A percentile compares a stretch with the other conserved stretches of the same genome.
These are phyloP conservation scores for Monosporozyma solicola DNA, from an alignment of 805 yeast species.

Conservation along the genomic window DNA sequence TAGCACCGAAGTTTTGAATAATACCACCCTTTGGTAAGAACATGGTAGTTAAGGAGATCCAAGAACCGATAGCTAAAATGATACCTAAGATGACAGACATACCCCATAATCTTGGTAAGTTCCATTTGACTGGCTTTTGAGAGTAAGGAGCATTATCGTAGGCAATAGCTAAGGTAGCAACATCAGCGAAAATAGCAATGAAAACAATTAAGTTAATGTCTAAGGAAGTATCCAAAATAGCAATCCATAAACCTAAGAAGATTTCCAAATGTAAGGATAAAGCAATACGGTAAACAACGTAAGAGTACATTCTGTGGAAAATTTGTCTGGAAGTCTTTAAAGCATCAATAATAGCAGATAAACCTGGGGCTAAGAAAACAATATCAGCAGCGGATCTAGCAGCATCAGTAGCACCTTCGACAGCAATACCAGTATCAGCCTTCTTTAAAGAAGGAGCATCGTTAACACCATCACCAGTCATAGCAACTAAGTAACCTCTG, in stretches of 20 bases:
- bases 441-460: slow-evolving; percentile 97
- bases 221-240: slow-evolving; percentile 77
- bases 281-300: slow-evolving; percentile 97
- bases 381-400: slow-evolving; percentile 96
- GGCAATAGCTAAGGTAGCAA: slow-evolving; percentile 95
- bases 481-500: slow-evolving; percentile 95
- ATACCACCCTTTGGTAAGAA: slow-evolving; percentile 87
- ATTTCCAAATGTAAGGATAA: slow-evolving; percentile 88
- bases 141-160: slow-evolving; percentile 96
- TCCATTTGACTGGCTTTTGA: slow-evolving; percentile 91
- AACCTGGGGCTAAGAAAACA: slow-evolving; percentile 92
- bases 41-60: slow-evolving; percentile 94
- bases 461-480: slow-evolving; percentile 99
- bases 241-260: slow-evolving; percentile 95
- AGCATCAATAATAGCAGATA: slow-evolving; percentile 90
- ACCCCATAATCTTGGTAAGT: slow-evolving; percentile 95
- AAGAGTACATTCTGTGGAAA: slow-evolving; percentile 98
- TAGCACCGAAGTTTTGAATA: slow-evolving; percentile 90
- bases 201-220: slow-evolving; percentile 88
- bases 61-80: slow-evolving; percentile 81
- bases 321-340: slow-evolving; percentile 91
- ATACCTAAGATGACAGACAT: slow-evolving; percentile 83
- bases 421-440: slow-evolving; percentile 96
- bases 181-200: slow-evolving; percentile 96
- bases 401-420: slow-evolving; percentile 96